Evolutionary conservation across 352 stramenopile species (phyloP).

Genomic region (Phytophthora syringae): DNA sequence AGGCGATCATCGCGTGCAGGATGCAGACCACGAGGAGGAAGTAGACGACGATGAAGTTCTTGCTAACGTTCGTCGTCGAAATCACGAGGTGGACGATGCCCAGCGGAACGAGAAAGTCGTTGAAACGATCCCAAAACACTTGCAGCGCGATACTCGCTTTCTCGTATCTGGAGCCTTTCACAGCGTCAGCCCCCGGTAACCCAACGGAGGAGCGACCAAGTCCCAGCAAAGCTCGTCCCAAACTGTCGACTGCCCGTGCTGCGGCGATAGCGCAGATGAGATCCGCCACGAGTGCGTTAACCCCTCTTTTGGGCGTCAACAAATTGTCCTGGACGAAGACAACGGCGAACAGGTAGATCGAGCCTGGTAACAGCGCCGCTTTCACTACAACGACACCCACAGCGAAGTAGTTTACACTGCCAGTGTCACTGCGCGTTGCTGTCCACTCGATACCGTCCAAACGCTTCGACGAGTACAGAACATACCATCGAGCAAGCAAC

Average conservation of each 20-base stretch:
- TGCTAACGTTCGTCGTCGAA: constrained; percentile 24
- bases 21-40: constrained; percentile 38
- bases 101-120: constrained; percentile 37
- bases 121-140: constrained; percentile 42
- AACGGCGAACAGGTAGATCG: constrained; percentile 30
- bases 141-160: constrained; percentile 39
- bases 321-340: constrained; percentile 25
- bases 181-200: constrained; percentile 12
- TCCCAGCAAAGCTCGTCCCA: constrained; percentile 29
- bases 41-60: constrained; percentile 39
- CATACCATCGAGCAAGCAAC: constrained; percentile 29
- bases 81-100: constrained; percentile 38
- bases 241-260: constrained; percentile 30
- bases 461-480: constrained; percentile 31
- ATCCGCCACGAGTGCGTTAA: constrained; percentile 34
- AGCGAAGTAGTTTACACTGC: constrained; percentile 19
- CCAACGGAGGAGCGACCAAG: constrained; percentile 19
- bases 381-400: constrained; percentile 22
- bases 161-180: constrained; percentile 22
- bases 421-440: background rate
- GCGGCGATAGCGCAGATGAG: constrained; percentile 31
- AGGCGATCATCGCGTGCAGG: constrained; percentile 35
- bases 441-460: constrained; percentile 3
- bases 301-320: constrained; percentile 26
- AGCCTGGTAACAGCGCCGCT: constrained; percentile 16